Evolutionary conservation across 345 rosid genomes (phyloP), one percentile per base, ranked within the genome.

Genomic region (Kernera saxatilis): DNA sequence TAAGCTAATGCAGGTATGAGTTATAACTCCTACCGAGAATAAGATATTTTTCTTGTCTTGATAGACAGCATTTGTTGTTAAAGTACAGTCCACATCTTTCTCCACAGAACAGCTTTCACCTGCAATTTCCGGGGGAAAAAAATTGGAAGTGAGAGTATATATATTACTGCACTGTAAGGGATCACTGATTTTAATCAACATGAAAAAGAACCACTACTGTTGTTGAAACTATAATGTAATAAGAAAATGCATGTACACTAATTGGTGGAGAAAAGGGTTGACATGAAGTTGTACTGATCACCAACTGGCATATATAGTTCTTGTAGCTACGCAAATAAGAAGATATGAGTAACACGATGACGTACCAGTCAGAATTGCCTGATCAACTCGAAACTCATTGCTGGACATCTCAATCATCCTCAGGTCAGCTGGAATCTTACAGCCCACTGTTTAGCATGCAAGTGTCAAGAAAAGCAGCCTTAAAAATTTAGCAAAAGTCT

Each of bases 391-490:
- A 59, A 94, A 84, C 68, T 84, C 91, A 78, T 84, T 84, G 75
- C 92, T 91, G 45, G 91, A 78, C 92, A 86, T 91, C 86, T 94
- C 99, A 74, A 94, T 82, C 89, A 89, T 83, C 79, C 99, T 89
- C 85, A 94, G 77, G 80, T 94, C 99, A 80, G 99, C 98, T 53
- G 99, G 99, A 80, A 94, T 83, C 85, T 94, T 94, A 85, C 98
- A 85, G 70, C 99, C 98, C 82, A 91, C 98, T 94, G 56, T 72
- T 79, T 46, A 48, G 49, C 60, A 67, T 44, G 25, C 50, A 71
- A 27, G 62, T 63, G 26, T 59, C 58, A 77, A 67, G 65, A 79
- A 60, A 41, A n/a, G 15, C 30, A 73, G 49, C 23, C 35, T 48
- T 25, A 58, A 26, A 63, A 69, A 32, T 45, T 61, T 35, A 25